Conservation (phyloP, 495 filamentous ascomycete species). For the Pyrenula aspistea region DNA sequence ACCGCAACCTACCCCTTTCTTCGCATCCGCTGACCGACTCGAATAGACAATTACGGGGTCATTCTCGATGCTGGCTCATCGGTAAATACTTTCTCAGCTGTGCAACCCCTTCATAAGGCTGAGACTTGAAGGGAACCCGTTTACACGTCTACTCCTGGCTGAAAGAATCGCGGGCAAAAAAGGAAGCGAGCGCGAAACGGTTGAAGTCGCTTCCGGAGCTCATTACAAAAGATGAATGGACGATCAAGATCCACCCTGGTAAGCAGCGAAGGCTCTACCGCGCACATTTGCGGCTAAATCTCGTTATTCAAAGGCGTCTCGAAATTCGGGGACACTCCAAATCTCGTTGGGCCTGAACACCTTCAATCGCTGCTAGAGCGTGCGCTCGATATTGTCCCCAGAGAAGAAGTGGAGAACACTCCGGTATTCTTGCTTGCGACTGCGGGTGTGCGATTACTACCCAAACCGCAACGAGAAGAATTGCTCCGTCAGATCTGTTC, state of each 20-base stretch:
- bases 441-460: slow-evolving; percentile 91
- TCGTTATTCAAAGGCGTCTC: slow-evolving; percentile 52
- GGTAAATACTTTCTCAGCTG: slow-evolving; percentile 24
- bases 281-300: not conserved
- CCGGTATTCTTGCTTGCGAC: slow-evolving; percentile 93
- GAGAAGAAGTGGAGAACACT: slow-evolving; percentile 64
- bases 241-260: slow-evolving; percentile 85
- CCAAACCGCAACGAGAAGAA: slow-evolving; percentile 52
- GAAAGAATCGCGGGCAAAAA: slow-evolving; percentile 54
- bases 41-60: slow-evolving; percentile 42
- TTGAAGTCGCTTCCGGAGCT: slow-evolving; percentile 64
- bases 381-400: slow-evolving; percentile 71
- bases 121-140: slow-evolving; percentile 59
- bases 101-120: too few species aligned
- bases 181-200: slow-evolving; percentile 44
- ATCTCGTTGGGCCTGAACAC: slow-evolving; percentile 69
- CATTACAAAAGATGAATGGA: slow-evolving; percentile 75
- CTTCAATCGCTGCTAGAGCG: slow-evolving; percentile 69
- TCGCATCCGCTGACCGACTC: slow-evolving; percentile 2
- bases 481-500: slow-evolving; percentile 71
- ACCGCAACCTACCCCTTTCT: too few species aligned
- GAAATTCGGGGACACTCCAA: slow-evolving; percentile 68
- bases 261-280: not conserved
- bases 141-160: slow-evolving; percentile 90
- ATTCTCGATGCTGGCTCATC: slow-evolving; percentile 62